Conservation (phyloP, 2,329 filamentous ascomycete species). For the Pyrenochaeta sp. region DNA sequence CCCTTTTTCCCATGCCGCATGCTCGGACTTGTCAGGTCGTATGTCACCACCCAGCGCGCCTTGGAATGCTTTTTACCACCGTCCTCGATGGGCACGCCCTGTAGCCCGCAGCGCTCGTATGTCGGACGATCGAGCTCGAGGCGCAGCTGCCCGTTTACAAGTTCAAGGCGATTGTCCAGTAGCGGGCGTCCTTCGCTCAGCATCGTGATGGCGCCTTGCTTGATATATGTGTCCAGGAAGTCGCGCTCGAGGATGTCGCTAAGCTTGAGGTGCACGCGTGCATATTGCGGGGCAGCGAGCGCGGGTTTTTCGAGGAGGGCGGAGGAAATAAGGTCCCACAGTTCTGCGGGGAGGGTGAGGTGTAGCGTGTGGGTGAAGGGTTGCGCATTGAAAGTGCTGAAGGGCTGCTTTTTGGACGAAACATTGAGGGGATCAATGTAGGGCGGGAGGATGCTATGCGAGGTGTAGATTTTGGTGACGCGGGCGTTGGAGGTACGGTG, state of each 20-base stretch:
- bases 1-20: constrained; percentile 86
- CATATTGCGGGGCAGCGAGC: constrained; percentile 60
- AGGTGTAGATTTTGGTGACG: constrained; percentile 74
- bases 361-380: constrained; percentile 75
- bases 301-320: constrained; percentile 56
- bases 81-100: constrained; percentile 70
- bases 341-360: constrained; percentile 73
- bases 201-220: constrained; percentile 81
- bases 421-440: constrained; percentile 70
- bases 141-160: constrained; percentile 73
- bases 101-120: constrained; percentile 83
- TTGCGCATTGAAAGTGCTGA: constrained; percentile 70
- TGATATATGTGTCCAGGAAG: constrained; percentile 87
- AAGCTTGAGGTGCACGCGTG: constrained; percentile 75
- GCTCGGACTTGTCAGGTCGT: constrained; percentile 74
- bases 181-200: constrained; percentile 78
- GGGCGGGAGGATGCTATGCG: constrained; percentile 69
- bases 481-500: constrained; percentile 40
- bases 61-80: constrained; percentile 70
- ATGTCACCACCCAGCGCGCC: constrained; percentile 79
- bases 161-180: constrained; percentile 74
- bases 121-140: constrained; percentile 81
- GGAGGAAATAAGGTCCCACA: constrained; percentile 62
- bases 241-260: constrained; percentile 73
- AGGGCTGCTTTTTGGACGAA: constrained; percentile 74